phyloP scores from a whole-genome alignment of 176 grass and related monocot genomes.

The Bonia amplexicaulis region DNA sequence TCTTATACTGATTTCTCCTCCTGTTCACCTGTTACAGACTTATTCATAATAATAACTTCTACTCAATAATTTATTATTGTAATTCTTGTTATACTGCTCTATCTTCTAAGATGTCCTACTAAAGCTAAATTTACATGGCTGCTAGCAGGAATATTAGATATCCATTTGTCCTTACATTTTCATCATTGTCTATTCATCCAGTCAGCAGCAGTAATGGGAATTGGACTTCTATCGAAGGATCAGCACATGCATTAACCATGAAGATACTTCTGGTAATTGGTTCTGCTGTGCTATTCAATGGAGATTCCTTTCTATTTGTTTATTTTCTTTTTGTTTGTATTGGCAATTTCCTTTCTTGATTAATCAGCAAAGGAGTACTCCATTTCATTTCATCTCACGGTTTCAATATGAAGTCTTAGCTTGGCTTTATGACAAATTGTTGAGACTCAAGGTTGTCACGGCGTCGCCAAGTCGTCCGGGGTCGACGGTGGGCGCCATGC shows the following conservation, averaged over 20 bases:
- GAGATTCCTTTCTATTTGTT: neutral
- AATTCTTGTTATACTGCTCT: neutral
- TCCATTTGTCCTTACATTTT: neutral
- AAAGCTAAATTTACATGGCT: neutral
- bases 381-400: neutral
- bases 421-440: too few species aligned
- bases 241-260: slow-evolving; percentile 94
- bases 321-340: neutral
- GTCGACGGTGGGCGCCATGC: too few species aligned
- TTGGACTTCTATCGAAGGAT: slow-evolving; percentile 94
- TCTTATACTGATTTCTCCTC: neutral
- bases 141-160: neutral
- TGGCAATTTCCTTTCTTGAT: neutral
- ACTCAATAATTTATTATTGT: neutral
- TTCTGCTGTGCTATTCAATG: neutral
- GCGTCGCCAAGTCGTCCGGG: too few species aligned
- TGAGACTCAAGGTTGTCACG: too few species aligned
- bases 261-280: slow-evolving; percentile 94
- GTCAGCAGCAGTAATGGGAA: slow-evolving; percentile 87
- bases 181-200: slow-evolving; percentile 31
- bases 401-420: too few species aligned
- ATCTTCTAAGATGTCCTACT: neutral
- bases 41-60: neutral
- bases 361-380: slow-evolving; percentile 2
- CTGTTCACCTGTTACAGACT: neutral